Conservation (phyloP, 306 rosid genomes). For the Corylus heterophylla region DNA sequence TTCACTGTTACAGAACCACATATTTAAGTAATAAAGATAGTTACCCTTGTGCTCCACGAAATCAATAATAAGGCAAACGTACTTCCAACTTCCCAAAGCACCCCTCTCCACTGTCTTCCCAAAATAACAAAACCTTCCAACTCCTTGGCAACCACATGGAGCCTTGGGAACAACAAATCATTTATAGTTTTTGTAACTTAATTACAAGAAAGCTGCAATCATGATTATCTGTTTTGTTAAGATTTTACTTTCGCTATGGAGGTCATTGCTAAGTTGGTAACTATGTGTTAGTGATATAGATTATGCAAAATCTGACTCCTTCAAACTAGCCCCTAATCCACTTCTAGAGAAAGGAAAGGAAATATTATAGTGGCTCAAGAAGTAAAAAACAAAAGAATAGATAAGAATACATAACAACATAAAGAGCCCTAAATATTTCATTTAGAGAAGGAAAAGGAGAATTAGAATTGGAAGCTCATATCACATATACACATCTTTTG, state of each 20-base stretch:
- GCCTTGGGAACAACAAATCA: background rate
- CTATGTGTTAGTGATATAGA: background rate
- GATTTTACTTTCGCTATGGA: background rate
- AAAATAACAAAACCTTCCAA: background rate
- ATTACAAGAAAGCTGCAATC: background rate
- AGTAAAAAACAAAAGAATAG: background rate
- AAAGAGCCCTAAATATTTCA: background rate
- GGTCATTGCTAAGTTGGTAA: background rate
- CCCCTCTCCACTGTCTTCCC: background rate
- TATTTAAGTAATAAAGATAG: background rate
- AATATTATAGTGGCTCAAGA: background rate
- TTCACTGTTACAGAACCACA: constrained; percentile 62
- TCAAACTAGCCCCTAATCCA: background rate
- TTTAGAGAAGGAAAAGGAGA: background rate
- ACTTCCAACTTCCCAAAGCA: background rate
- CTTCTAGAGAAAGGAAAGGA: background rate
- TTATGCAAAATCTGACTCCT: background rate
- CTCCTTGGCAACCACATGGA: background rate
- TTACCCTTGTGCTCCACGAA: too few species aligned
- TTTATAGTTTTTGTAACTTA: background rate
- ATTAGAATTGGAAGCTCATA: background rate
- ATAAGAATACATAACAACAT: background rate
- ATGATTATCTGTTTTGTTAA: background rate
- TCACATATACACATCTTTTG: background rate
- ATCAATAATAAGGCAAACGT: too few species aligned